A percentile compares a stretch with the other conserved stretches of the same genome.
These are phyloP conservation scores for Tetrahymena elliotti DNA, from an alignment of 73 alveolate genomes.

Conservation along the genomic window DNA sequence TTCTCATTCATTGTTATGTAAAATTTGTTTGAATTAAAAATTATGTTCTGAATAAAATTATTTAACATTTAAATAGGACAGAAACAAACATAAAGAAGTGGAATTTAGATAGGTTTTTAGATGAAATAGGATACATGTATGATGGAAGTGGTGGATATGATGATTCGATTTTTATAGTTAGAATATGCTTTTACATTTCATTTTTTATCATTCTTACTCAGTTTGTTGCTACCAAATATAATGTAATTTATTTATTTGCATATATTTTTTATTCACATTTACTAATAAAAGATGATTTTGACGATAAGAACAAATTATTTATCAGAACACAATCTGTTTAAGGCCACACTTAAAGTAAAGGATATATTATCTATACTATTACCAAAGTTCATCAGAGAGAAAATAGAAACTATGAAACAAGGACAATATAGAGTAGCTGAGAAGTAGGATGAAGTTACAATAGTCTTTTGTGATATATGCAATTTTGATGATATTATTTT, in stretches of 20 bases:
- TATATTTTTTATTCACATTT: neutral
- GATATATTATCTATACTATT: slow-evolving; percentile 13
- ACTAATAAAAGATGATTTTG: neutral
- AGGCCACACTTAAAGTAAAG: slow-evolving; percentile 8
- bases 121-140: neutral
- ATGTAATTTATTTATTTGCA: neutral
- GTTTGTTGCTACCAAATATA: neutral
- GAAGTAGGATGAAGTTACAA: slow-evolving; percentile 9
- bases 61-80: neutral
- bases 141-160: neutral
- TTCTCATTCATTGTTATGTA: neutral
- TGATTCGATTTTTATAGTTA: neutral
- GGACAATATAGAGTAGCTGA: slow-evolving; percentile 22
- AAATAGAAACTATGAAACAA: slow-evolving; percentile 11
- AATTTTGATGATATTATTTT: slow-evolving; percentile 16
- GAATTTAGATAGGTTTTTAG: neutral
- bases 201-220: neutral
- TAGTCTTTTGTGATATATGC: slow-evolving; percentile 35
- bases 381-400: slow-evolving; percentile 19
- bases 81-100: neutral
- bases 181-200: neutral
- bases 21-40: neutral
- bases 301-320: neutral
- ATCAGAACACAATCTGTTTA: slow-evolving; percentile 10
- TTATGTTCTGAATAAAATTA: neutral